Base-by-base conservation (phyloP, 1,139 yeast species). In the Martiniozyma asiatica region DNA sequence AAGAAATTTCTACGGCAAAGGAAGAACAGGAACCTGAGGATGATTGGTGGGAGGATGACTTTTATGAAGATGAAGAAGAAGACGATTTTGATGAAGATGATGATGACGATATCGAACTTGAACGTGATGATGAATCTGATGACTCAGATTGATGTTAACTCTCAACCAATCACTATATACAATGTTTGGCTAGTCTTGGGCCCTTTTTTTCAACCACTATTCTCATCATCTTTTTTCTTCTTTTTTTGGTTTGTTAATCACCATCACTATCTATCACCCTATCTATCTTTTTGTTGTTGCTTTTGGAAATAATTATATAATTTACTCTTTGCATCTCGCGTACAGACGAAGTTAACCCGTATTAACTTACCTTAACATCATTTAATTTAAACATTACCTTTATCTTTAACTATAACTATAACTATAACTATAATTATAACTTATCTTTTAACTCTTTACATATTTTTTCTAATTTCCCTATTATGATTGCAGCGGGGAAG, bases 11-110 rank as follows among this genome's bases (percentile, higher is more conserved):
- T 45, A 14, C 10, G n/a, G 14, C 21, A 6, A 27, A 56, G 30
- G 72, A 70, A 35, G 75, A 69, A 34, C 85, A 75, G 37, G 79
- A 73, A 24, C 77, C 77, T 14, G 93, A 80, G 44, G 93, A 81
- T 42, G 89, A 79, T 47, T 81, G 80, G 48, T 81, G 93, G 92
- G 48, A 49, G 41, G 50, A 68, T 38, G 80, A 73, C 41, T 73
- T 69, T 29, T 73, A 68, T 38, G 73, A 65, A 32, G 65, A 70
- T 35, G 72, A 66, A 7, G 73, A 67, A 13, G 76, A 64, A 14
- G 78, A 67, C 6, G 74, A 65, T 20, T 49, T 41, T 2, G 48
- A 42, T 2, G 50, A 44, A 2, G 51, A 50, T 6, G 51, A 51
- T 12, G 58, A 53, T 25, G 56, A 52, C 4, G 58, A 47, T 2